Conservation (phyloP, 2,329 filamentous ascomycete species). For the Sordariomycetes sp. region DNA sequence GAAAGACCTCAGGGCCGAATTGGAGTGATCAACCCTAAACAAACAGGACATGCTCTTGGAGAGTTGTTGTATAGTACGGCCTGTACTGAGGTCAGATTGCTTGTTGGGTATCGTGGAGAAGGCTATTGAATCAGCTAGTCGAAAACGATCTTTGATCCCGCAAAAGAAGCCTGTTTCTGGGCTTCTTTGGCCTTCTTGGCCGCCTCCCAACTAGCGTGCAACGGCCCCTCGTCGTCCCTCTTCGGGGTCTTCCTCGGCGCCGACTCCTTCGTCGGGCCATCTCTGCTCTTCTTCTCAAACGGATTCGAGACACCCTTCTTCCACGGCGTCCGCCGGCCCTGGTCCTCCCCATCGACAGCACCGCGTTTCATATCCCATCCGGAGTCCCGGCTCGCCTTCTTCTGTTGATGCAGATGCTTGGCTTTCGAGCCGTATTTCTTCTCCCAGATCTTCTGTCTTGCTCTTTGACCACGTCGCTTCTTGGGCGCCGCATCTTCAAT, state of each 20-base stretch:
- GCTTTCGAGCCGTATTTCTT: constrained; percentile 68
- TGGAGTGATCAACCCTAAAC: too few species aligned
- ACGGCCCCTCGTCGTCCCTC: constrained; percentile 39
- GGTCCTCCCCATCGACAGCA: constrained; percentile 36
- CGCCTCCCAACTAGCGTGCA: constrained; percentile 60
- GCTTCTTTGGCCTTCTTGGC: constrained; percentile 52
- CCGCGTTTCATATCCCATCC: constrained; percentile 51
- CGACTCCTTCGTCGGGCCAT: constrained; percentile 4
- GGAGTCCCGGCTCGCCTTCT: constrained; percentile 27
- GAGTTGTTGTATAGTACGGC: too few species aligned
- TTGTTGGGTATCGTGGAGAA: not conserved
- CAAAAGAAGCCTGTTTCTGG: constrained; percentile 40
- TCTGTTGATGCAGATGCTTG: constrained; percentile 47
- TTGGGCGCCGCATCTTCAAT: constrained; percentile 51
- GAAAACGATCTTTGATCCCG: constrained; percentile 51
- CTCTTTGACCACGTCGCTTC: constrained; percentile 72
- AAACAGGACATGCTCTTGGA: not conserved
- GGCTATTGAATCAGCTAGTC: constrained; percentile 26
- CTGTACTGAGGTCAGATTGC: too few species aligned
- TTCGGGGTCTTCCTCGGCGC: constrained; percentile 20
- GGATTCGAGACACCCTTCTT: constrained; percentile 38
- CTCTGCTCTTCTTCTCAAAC: constrained; percentile 10
- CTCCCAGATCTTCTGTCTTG: constrained; percentile 71
- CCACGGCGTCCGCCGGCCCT: constrained; percentile 34
- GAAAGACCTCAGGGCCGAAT: too few species aligned